Conservation (phyloP, 2,329 filamentous ascomycete species). For the Fusarium guadeloupense region DNA sequence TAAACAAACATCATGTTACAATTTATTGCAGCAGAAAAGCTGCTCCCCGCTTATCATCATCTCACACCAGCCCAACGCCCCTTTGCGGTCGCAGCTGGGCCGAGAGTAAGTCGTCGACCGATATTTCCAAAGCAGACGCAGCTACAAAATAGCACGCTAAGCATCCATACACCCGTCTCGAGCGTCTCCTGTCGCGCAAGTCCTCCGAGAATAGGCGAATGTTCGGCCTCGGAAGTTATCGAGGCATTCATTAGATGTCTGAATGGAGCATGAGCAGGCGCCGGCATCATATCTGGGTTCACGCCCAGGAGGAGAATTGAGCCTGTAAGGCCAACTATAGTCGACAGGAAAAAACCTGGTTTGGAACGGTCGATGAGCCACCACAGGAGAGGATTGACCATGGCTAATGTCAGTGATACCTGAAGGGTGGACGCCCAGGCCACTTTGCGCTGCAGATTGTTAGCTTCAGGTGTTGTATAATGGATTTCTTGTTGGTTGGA, state of each 20-base stretch:
- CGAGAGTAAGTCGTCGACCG: conserved; percentile 78
- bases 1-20: conserved; percentile 11
- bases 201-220: conserved; percentile 54
- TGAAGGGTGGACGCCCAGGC: conserved; percentile 97
- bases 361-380: conserved; percentile 93
- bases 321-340: conserved; percentile 76
- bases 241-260: conserved; percentile 31
- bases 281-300: conserved; percentile 80
- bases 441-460: conserved; percentile 74
- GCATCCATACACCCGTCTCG: conserved; percentile 85
- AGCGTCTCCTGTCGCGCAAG: conserved; percentile 70
- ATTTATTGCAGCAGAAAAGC: background rate
- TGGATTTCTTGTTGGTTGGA: conserved; percentile 30
- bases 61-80: conserved; percentile 59
- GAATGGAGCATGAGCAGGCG: conserved; percentile 59
- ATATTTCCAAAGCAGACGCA: conserved; percentile 97
- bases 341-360: conserved; percentile 82
- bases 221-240: conserved; percentile 11
- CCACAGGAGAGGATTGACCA: conserved; percentile 94
- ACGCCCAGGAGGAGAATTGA: conserved; percentile 78
- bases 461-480: conserved; percentile 5
- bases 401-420: conserved; percentile 85
- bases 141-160: conserved; percentile 93
- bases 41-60: conserved; percentile 26
- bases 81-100: conserved; percentile 51